phyloP scores from a whole-genome alignment of 176 grass and related monocot genomes.

The Oryza nivara region DNA sequence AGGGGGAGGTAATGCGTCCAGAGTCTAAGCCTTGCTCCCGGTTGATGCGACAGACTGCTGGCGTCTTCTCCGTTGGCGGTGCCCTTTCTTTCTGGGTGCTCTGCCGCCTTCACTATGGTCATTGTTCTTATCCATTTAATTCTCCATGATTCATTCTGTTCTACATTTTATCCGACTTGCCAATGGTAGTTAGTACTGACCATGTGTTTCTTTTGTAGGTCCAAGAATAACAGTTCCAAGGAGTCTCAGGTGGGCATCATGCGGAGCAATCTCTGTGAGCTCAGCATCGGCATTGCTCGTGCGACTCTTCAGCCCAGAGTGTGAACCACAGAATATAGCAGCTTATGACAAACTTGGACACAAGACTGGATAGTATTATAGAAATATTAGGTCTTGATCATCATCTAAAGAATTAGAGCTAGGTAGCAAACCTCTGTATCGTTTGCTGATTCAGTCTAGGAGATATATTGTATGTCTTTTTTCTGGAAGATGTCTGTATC shows the following conservation, averaged over 20 bases:
- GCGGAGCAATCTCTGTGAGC: slow-evolving; percentile 67
- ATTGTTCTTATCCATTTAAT: not conserved
- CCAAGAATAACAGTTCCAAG: slow-evolving; percentile 75
- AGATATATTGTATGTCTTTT: not conserved
- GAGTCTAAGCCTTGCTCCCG: slow-evolving; percentile 81
- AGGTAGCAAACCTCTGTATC: not conserved
- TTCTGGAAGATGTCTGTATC: not conserved
- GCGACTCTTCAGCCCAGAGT: slow-evolving; percentile 81
- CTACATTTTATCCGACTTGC: not conserved
- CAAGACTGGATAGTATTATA: slow-evolving; percentile 23
- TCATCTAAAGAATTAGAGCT: not conserved
- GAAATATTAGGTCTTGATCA: not conserved
- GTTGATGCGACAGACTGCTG: slow-evolving; percentile 79
- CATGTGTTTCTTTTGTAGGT: slow-evolving; percentile 46
- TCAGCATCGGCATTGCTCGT: slow-evolving; percentile 61
- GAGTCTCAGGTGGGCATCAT: slow-evolving; percentile 83
- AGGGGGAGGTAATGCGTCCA: slow-evolving; percentile 90
- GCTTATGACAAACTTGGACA: slow-evolving; percentile 62
- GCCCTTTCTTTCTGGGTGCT: slow-evolving; percentile 79
- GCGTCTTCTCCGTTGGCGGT: slow-evolving; percentile 80
- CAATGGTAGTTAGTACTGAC: no score
- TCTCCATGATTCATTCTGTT: not conserved
- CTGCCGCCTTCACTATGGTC: slow-evolving; percentile 82
- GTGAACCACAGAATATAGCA: slow-evolving; percentile 84
- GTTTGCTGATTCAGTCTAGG: not conserved